Evolutionary conservation across 495 filamentous ascomycete genomes (phyloP).

Genomic region (Daldinia vernicosa): DNA sequence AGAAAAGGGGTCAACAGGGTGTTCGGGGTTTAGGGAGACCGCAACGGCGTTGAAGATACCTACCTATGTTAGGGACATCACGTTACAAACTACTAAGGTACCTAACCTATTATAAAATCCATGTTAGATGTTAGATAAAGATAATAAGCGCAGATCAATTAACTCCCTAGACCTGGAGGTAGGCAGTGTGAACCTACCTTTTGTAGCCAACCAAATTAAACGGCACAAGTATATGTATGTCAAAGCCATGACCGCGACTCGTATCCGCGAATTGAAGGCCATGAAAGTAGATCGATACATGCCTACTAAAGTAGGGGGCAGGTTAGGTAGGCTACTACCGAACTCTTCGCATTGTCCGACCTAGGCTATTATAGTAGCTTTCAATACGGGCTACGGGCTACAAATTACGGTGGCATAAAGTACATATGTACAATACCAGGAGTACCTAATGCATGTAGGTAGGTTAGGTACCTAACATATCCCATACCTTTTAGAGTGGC

Average conservation of each 20-base stretch:
- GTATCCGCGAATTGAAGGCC: constrained; percentile 1
- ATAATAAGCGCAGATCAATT: neutral
- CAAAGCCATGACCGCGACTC: neutral
- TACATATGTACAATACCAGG: too few species aligned
- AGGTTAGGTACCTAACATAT: too few species aligned
- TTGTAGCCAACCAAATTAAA: neutral
- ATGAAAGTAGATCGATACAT: neutral
- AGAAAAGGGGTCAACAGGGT: constrained; percentile 30
- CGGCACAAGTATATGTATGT: neutral
- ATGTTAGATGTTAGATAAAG: too few species aligned
- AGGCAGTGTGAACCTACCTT: neutral
- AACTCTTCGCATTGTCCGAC: neutral
- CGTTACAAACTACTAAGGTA: neutral
- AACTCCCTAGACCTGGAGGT: neutral
- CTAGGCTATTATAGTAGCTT: neutral
- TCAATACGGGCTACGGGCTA: neutral
- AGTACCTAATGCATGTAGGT: neutral
- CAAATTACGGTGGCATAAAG: neutral
- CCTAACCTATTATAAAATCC: neutral
- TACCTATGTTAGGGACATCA: neutral
- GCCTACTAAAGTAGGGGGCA: neutral
- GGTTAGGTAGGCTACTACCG: constrained; percentile 3
- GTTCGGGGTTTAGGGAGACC: neutral
- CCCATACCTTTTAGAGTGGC: too few species aligned
- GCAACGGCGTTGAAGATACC: neutral